Base-by-base conservation (phyloP, 78 protist genomes). In the Dictyostelium discoideum region DNA sequence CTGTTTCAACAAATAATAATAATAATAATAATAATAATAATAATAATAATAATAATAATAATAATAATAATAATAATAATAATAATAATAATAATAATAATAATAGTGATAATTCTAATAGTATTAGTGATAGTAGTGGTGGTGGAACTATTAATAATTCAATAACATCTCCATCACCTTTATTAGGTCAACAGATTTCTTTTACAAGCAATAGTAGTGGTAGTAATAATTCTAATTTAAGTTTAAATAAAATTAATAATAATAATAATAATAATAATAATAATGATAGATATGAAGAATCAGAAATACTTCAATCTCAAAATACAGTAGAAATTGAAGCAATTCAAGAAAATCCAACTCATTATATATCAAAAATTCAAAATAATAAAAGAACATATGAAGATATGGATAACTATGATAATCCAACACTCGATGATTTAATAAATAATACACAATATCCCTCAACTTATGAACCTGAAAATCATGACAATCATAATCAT, bases 131-230 rank as follows among this genome's bases (percentile, higher is more conserved):
- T 32, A 32, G 37, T 24, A 57, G n/a, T 50, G 26, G 37, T 24
- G 37, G n/a, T 50, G 26, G 24, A 37, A 60, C 18, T 20, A 60
- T 37, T 14, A 60, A 37, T 20, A 63, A 8, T 7, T 37, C 69
- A 50, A 50, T n/a, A 11, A n/a, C 44, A 14, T 32, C 48, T 63
- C 11, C 78, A 5, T 65, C 57, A 3, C 88, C 85, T 46, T 42
- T 80, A 46, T 46, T 80, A n/a, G 85, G 72, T 26, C 85, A 80
- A 26, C 67, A 46, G 50, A 80, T 78, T 37, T 67, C 79, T 13
- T 24, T 14, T 14, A 10, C 46, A 73, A 10, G 16, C 37, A 78
- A 78, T 78, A 39, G 2, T 16, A 78, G 84, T 78, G 18, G 2
- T 16, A 78, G 84, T 77, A 82, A 60, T 57, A 26, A 16, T 32